Base-by-base conservation (phyloP, 768 basidiomycete genomes). In the Baorangia bicolor region DNA sequence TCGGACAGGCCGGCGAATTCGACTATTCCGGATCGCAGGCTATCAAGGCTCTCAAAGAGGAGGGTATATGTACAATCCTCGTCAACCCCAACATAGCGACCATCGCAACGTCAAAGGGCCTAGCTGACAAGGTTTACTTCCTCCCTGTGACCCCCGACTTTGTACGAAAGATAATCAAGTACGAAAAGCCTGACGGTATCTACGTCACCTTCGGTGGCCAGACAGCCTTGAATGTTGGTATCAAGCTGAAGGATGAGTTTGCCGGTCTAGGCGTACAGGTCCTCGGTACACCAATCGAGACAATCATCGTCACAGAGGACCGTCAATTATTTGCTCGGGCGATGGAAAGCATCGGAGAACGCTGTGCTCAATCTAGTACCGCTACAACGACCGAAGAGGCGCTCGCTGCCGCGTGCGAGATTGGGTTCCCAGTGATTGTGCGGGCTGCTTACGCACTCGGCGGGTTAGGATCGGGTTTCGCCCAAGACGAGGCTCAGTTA, bases 121-220 rank as follows among this genome's bases (percentile, higher is more conserved):
- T 99, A 48, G 97, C 97, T 23, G 97, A 99, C 79, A 98, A 98
- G 74, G 96, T 99, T 46, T 99, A 98, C 79, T 99, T 98, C 83
- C 82, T 99, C 11, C 97, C 97, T 43, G 97, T 98, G 53, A 98
- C 92, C 13, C 92, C 94, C 57, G 97, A 99, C 59, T 98, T 97
- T 64, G 94, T 98, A 54, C 88, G 90, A 70, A 97, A 95, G 77
- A 89, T 99, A 75, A 97, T 99, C 81, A 89, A 94, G 75, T 97
- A 91, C 76, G 97, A 99, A 81, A 92, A 94, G 70, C 97, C 97
- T 2, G 96, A 98, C 66, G 97, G 97, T 47, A 99, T 98, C 69
- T 98, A 98, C 70, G 92, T 95, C 56, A 98, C 97, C 0, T 99
- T 98, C 60, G 97, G 96, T 65, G 97, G 96, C 16, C 97, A 98